Base-by-base conservation (phyloP, 495 filamentous ascomycete species). In the Bombardia bombarda region DNA sequence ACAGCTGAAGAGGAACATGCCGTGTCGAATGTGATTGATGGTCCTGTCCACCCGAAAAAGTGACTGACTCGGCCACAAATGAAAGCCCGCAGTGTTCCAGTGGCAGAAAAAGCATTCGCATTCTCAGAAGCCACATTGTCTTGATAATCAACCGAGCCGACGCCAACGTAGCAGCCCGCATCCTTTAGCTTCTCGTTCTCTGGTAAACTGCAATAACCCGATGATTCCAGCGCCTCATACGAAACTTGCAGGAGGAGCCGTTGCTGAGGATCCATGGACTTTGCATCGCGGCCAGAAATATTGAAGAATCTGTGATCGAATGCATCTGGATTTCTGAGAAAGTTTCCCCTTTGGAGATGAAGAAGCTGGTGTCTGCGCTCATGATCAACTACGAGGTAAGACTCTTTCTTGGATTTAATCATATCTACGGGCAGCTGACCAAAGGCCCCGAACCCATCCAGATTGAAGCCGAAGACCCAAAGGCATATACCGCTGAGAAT, bases 191-290 rank as follows among this genome's bases (percentile, higher is more conserved):
- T 19, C 4, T 40, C 22, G 4, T 10, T 0, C 10, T 23, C 34
- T 24, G 16, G 5, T 24, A 5, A 3, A 5, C 77, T 71, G 0
- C 84, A 23, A 23, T 51, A 46, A 75, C 51, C 89, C 36, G 78
- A 74, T 50, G 50, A 45, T 55, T 90, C 87, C 1, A 93, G 67
- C 1, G 87, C 87, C 47, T 90, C 83, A 52, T 88, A 90, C 0
- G 83, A 83, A 30, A 78, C 84, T 31, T 84, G 74, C 6, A 93
- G 67, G 0, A 83, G 77, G 23, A 87, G 61, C 18, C 87, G 77
- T 51, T 88, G 86, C 53, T 86, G 85, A 1, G 87, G 87, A 55
- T 90, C 87, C 40, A 46, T 49, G 1, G 37, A 31, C 4, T 82
- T 79, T 25, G 86, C 79, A 34, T 80, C 78, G 2, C 63, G 58